A percentile compares a stretch with the other conserved stretches of the same genome.
phyloP scores from a whole-genome alignment of 495 filamentous ascomycete species.

The Hypoxylon trugodes region DNA sequence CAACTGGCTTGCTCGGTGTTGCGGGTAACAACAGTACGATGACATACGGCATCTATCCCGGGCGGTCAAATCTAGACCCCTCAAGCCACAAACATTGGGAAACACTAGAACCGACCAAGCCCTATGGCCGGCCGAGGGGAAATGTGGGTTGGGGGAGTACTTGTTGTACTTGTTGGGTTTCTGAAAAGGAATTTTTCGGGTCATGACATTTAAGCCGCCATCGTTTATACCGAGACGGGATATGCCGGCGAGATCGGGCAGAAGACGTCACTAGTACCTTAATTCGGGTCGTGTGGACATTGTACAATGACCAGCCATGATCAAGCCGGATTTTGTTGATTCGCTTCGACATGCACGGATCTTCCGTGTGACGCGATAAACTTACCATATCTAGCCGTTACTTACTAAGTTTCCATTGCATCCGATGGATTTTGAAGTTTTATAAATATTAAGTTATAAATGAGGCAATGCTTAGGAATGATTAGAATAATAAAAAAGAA shows the following conservation, averaged over 20 bases:
- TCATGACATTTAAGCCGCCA: constrained; percentile 35
- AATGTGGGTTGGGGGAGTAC: constrained; percentile 25
- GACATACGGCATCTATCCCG: constrained; percentile 40
- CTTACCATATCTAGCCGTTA: not conserved
- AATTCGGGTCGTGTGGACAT: constrained; percentile 26
- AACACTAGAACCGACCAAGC: constrained; percentile 10
- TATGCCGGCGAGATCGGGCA: constrained; percentile 42
- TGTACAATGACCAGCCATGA: not conserved
- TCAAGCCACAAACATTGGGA: too few species aligned
- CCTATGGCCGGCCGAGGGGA: constrained; percentile 39
- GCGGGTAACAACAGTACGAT: constrained; percentile 36
- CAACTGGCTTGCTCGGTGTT: constrained; percentile 33
- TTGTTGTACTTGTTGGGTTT: constrained; percentile 1
- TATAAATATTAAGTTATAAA: not conserved
- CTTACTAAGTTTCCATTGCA: not conserved
- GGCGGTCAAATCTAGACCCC: constrained; percentile 28
- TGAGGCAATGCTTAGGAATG: constrained; percentile 15
- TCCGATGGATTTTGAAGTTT: not conserved
- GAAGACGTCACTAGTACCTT: constrained; percentile 19
- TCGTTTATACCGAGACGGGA: constrained; percentile 41
- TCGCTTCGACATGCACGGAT: too few species aligned
- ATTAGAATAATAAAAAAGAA: constrained; percentile 12
- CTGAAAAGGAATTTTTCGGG: constrained; percentile 46
- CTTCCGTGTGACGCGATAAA: constrained; percentile 20
- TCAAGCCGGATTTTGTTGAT: constrained; percentile 1